Evolutionary conservation across 1,139 yeast species (phyloP).

Genomic region (Candida neerlandica): DNA sequence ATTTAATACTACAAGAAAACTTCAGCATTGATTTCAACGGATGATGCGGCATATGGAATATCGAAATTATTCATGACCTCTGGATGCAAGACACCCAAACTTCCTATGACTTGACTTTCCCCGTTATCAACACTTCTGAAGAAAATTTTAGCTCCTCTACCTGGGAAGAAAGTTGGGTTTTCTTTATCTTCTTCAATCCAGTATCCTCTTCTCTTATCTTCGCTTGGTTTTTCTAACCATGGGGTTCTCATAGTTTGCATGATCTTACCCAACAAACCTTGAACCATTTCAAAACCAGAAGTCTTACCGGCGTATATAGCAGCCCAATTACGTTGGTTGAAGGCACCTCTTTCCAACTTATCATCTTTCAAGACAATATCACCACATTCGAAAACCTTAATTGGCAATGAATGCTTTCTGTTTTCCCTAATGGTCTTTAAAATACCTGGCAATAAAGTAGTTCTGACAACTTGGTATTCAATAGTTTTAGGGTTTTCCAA

Average conservation of each 20-base stretch:
- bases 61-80: constrained; percentile 86
- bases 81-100: constrained; percentile 94
- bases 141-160: constrained; percentile 89
- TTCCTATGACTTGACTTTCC: constrained; percentile 66
- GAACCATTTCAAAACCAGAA: constrained; percentile 92
- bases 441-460: constrained; percentile 90
- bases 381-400: constrained; percentile 92
- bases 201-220: constrained; percentile 68
- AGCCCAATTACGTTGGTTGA: constrained; percentile 91
- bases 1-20: constrained; percentile 51
- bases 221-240: constrained; percentile 66
- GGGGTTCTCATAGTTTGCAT: constrained; percentile 95
- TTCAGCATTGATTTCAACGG: constrained; percentile 88
- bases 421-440: constrained; percentile 95
- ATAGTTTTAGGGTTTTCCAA: constrained; percentile 95
- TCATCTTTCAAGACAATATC: constrained; percentile 89
- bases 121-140: constrained; percentile 67
- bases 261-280: constrained; percentile 90
- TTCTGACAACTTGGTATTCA: constrained; percentile 97
- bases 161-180: constrained; percentile 86
- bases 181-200: constrained; percentile 77
- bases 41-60: constrained; percentile 89
- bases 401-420: constrained; percentile 93
- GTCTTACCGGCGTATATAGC: constrained; percentile 94
- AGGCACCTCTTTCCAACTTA: constrained; percentile 82